These are phyloP conservation scores for Nakazawaea sp. DNA, from an alignment of 805 yeast genomes.

Conservation along the genomic window DNA sequence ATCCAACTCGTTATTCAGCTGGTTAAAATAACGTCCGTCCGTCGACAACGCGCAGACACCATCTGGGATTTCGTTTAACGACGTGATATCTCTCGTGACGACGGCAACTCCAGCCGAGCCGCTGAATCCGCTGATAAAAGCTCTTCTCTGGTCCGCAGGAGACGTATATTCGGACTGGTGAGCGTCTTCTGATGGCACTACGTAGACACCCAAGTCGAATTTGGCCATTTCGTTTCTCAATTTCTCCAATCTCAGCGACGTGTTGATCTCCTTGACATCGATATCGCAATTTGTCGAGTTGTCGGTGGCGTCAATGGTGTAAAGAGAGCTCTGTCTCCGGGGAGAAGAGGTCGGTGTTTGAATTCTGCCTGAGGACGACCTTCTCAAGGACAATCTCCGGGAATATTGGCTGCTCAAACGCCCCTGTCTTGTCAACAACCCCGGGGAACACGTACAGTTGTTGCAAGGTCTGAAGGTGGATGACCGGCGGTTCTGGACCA, in stretches of 20 bases:
- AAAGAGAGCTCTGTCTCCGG: conserved; percentile 10
- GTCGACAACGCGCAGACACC: conserved; percentile 51
- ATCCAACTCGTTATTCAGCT: conserved; percentile 52
- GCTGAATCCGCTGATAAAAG: conserved; percentile 51
- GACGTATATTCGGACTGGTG: conserved; percentile 61
- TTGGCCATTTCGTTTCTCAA: conserved; percentile 61
- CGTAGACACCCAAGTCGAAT: conserved; percentile 62
- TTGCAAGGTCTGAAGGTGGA: conserved; percentile 46
- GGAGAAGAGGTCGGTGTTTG: conserved; percentile 22
- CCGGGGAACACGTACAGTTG: conserved; percentile 83
- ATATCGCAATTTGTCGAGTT: conserved; percentile 10
- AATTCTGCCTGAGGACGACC: conserved; percentile 22
- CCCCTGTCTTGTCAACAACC: conserved; percentile 61
- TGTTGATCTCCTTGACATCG: conserved; percentile 38
- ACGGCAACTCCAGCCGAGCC: conserved; percentile 60
- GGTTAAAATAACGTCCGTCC: conserved; percentile 55
- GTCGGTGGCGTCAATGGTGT: conserved; percentile 10
- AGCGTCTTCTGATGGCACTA: conserved; percentile 52
- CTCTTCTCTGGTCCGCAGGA: conserved; percentile 44
- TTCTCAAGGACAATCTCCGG: conserved; percentile 22
- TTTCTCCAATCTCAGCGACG: conserved; percentile 50
- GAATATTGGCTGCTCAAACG: conserved; percentile 45
- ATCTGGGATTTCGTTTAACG: conserved; percentile 45
- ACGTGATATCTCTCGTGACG: conserved; percentile 44
- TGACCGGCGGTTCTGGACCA: conserved; percentile 2